phyloP scores from a whole-genome alignment of 768 basidiomycete species.

The Lanmaoa pseudosensibilis region DNA sequence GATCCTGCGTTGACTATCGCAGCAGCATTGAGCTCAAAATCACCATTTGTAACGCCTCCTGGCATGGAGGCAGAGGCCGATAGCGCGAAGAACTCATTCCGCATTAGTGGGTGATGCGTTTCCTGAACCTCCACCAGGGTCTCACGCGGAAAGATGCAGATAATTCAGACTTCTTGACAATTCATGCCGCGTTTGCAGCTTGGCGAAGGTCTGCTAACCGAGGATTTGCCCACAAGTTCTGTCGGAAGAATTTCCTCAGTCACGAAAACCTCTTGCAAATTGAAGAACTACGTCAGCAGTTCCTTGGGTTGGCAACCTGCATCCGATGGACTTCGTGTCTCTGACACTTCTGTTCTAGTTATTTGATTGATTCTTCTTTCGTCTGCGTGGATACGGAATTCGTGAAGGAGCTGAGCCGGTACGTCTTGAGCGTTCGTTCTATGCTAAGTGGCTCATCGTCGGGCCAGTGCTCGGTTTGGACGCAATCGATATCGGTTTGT shows the following conservation, averaged over 20 bases:
- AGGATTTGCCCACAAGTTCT: constrained; percentile 68
- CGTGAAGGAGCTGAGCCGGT: constrained; percentile 72
- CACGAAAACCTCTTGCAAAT: constrained; percentile 95
- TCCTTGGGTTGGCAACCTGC: constrained; percentile 53
- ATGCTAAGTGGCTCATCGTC: constrained; percentile 4
- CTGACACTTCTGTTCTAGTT: constrained; percentile 43
- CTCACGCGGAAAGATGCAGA: constrained; percentile 45
- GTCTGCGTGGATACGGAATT: constrained; percentile 66
- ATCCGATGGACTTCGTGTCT: not conserved
- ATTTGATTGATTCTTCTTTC: constrained; percentile 87
- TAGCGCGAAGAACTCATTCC: constrained; percentile 77
- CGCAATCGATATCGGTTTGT: constrained; percentile 78
- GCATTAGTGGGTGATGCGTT: constrained; percentile 51
- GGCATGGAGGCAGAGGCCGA: constrained; percentile 87
- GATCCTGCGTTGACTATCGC: constrained; percentile 98
- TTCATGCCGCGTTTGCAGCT: constrained; percentile 85
- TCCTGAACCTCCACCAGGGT: not conserved
- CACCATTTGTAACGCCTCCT: constrained; percentile 87
- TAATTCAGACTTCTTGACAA: constrained; percentile 92
- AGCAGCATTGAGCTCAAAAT: constrained; percentile 88
- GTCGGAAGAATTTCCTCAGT: constrained; percentile 76
- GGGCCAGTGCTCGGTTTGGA: constrained; percentile 65
- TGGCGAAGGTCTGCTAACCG: constrained; percentile 78
- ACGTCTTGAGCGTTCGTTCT: not conserved
- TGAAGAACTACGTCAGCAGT: constrained; percentile 92